phyloP scores from a whole-genome alignment of 1,284 basidiomycete species.

The Ceratobasidium sp. region DNA sequence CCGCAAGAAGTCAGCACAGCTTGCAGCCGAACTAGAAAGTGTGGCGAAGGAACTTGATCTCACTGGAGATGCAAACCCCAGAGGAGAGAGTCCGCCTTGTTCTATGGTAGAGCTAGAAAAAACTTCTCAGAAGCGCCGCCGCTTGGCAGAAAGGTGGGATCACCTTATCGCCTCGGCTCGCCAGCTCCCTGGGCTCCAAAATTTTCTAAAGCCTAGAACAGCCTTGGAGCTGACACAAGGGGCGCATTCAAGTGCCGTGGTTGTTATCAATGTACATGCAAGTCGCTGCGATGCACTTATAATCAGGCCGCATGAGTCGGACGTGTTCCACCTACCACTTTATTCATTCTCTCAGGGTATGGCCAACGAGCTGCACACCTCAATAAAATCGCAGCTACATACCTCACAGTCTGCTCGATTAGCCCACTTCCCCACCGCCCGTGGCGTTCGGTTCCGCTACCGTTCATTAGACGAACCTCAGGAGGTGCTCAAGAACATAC shows the following conservation, averaged over 20 bases:
- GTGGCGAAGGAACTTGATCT: too few relatives aligned
- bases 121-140: background rate
- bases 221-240: background rate
- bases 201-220: constrained; percentile 3
- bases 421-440: too few relatives aligned
- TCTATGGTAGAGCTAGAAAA: too few relatives aligned
- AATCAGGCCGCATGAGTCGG: background rate
- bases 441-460: too few relatives aligned
- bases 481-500: too few relatives aligned
- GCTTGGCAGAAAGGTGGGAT: background rate
- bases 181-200: constrained; percentile 1
- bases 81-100: too few relatives aligned
- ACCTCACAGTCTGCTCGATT: too few relatives aligned
- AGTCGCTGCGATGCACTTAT: constrained; percentile 35
- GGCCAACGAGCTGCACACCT: too few relatives aligned
- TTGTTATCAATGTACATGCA: constrained; percentile 18
- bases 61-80: too few relatives aligned
- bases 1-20: background rate
- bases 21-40: background rate
- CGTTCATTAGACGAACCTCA: too few relatives aligned
- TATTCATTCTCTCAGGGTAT: background rate
- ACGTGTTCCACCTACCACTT: background rate
- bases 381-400: too few relatives aligned
- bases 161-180: background rate
- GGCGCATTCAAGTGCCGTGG: background rate